Evolutionary conservation across 352 stramenopile species (phyloP), one percentile per base, ranked within the genome.

Genomic region (Globisporangium ultimum): DNA sequence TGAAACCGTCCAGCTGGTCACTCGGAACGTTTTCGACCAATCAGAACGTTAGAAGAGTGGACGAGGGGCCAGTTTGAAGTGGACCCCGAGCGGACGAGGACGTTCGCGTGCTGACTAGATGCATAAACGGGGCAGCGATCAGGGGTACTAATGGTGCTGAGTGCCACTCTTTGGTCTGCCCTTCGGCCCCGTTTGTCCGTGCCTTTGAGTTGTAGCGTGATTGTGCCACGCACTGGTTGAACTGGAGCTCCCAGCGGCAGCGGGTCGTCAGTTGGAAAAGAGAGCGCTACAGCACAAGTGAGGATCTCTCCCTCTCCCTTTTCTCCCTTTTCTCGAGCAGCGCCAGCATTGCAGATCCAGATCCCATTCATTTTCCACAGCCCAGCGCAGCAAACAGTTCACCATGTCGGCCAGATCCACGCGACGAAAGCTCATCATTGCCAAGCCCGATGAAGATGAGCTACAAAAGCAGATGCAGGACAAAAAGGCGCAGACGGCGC

Each of bases 401-500:
- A 49, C 18, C 1, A 59, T 60, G 51, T 45, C 59, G 21, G 36
- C 51, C 21, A 50, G 59, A 47, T 66, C 60, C 52, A 61, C 60
- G 6, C 53, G 53, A 10, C 60, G 60, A 24, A 56, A 66, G 38
- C 49, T 66, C 48, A 64, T 64, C 51, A 38, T 49, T 24, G 24
- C 59, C 43, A 60, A 59, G 46, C 59, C 59, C 9, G 43, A 53
- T 13, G 42, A 45, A 22, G 52, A 60, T 18, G 60, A 66, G 40
- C 60, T 61, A 28, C 48, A 58, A 48, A 41, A 53, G 47, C 38
- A 61, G 47, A 48, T 57, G 41, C 47, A 56, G 32, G 14, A 66
- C n/a, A 40, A 66, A 40, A 53, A 66, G n/a, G 46, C 36, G 42
- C 41, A 48, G 20, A 66, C 76, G 10, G 68, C 77, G 49, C 69